These are phyloP conservation scores for Cercospora citrullina DNA, from an alignment of 2,329 filamentous ascomycete species.

Conservation along the genomic window DNA sequence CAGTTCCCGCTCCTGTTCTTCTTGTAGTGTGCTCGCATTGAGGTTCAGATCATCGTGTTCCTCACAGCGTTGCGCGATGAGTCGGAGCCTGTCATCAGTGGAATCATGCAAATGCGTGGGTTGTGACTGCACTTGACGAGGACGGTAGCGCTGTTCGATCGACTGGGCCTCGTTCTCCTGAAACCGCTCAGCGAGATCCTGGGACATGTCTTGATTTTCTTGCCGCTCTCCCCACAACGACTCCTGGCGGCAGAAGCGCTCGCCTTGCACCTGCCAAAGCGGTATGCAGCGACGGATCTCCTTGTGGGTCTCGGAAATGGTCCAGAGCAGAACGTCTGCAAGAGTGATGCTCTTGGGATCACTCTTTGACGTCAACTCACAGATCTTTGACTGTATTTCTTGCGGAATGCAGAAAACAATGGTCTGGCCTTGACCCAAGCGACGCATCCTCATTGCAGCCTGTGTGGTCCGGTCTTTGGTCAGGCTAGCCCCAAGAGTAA, in stretches of 20 bases:
- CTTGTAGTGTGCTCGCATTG: slow-evolving; percentile 48
- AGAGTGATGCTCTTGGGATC: slow-evolving; percentile 46
- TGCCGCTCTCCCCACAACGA: slow-evolving; percentile 46
- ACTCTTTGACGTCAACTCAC: slow-evolving; percentile 15
- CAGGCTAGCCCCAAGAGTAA: slow-evolving; percentile 64
- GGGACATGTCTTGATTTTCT: slow-evolving; percentile 33
- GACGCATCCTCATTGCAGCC: slow-evolving; percentile 71
- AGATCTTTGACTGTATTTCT: slow-evolving; percentile 61
- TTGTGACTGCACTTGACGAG: background rate
- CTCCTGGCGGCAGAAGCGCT: slow-evolving; percentile 45
- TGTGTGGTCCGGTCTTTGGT: slow-evolving; percentile 71
- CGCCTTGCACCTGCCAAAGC: slow-evolving; percentile 63
- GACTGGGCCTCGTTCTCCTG: slow-evolving; percentile 70
- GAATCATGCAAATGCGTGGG: slow-evolving; percentile 2
- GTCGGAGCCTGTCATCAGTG: slow-evolving; percentile 33
- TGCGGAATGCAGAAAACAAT: slow-evolving; percentile 61
- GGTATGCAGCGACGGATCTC: slow-evolving; percentile 54
- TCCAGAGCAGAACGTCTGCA: slow-evolving; percentile 60
- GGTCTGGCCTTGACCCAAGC: slow-evolving; percentile 66
- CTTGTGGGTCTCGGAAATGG: slow-evolving; percentile 57
- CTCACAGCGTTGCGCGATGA: slow-evolving; percentile 28
- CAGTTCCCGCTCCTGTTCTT: slow-evolving; percentile 70
- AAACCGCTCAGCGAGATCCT: slow-evolving; percentile 42
- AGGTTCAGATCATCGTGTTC: slow-evolving; percentile 29
- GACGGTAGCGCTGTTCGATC: slow-evolving; percentile 50